phyloP scores from a whole-genome alignment of 2,329 filamentous ascomycete genomes.

The Trichoderma hamatum region DNA sequence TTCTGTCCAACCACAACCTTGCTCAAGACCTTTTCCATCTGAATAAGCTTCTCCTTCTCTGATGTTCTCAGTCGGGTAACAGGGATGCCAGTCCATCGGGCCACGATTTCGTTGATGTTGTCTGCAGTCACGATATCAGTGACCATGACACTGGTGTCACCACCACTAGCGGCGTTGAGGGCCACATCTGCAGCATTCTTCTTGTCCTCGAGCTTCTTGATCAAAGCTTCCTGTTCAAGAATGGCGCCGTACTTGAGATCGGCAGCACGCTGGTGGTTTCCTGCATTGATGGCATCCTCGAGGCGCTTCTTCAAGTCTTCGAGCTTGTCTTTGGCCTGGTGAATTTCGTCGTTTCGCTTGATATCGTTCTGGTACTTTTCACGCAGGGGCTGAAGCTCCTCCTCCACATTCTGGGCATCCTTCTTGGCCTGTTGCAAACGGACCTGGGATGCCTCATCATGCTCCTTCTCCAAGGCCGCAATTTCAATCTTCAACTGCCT shows the following conservation, averaged over 20 bases:
- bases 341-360: conserved; percentile 85
- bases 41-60: conserved; percentile 96
- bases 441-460: conserved; percentile 86
- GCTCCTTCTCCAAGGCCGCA: conserved; percentile 88
- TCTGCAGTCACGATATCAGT: conserved; percentile 95
- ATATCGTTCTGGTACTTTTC: conserved; percentile 97
- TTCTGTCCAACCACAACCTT: conserved; percentile 91
- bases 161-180: conserved; percentile 55
- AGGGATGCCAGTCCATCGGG: conserved; percentile 96
- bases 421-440: conserved; percentile 82
- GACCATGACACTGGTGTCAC: conserved; percentile 72
- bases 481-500: conserved; percentile 97
- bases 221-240: conserved; percentile 81
- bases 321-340: conserved; percentile 92
- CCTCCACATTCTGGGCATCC: conserved; percentile 91
- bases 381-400: conserved; percentile 86
- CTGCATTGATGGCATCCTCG: conserved; percentile 86
- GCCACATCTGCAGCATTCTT: conserved; percentile 78
- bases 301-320: conserved; percentile 89
- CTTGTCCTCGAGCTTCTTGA: conserved; percentile 78
- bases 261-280: conserved; percentile 83
- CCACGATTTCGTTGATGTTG: conserved; percentile 98
- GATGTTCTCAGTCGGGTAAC: conserved; percentile 91
- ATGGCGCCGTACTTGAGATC: conserved; percentile 98
- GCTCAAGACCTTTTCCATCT: conserved; percentile 88